A percentile compares a stretch with the other conserved stretches of the same genome.
These are phyloP conservation scores for Jacaranda mimosifolia DNA, from an alignment of 257 asterid species.

Conservation along the genomic window DNA sequence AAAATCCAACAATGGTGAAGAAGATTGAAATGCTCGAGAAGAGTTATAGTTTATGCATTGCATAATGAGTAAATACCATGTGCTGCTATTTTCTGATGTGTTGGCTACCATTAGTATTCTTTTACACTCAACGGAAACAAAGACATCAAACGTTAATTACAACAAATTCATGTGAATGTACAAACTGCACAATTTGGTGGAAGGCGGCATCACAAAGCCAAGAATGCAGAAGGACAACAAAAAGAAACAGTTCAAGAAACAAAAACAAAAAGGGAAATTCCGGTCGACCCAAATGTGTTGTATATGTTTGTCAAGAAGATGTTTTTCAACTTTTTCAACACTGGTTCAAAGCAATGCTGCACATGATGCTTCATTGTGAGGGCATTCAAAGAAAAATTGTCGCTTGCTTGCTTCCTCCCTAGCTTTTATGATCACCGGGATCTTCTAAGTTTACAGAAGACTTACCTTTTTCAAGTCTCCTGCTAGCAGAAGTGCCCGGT, in stretches of 20 bases:
- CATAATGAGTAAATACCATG: not conserved
- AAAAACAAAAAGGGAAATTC: constrained; percentile 24
- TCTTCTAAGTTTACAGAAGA: constrained; percentile 48
- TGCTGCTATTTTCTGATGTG: not conserved
- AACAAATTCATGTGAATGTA: constrained; percentile 56
- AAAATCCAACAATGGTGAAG: too few relatives aligned
- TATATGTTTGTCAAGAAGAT: constrained; percentile 25
- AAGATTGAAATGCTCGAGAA: too few relatives aligned
- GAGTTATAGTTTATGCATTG: too few relatives aligned
- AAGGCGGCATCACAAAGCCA: constrained; percentile 53
- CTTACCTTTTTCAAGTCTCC: constrained; percentile 57
- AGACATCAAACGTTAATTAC: constrained; percentile 45
- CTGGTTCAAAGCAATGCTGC: constrained; percentile 33
- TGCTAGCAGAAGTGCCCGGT: constrained; percentile 40
- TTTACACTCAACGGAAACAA: constrained; percentile 34
- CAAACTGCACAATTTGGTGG: constrained; percentile 61
- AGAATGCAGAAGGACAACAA: constrained; percentile 38
- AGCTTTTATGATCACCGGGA: constrained; percentile 40
- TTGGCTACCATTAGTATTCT: not conserved
- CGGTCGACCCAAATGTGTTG: constrained; percentile 36
- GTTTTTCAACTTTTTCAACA: constrained; percentile 21
- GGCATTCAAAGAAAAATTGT: constrained; percentile 30
- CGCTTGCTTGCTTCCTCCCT: constrained; percentile 37
- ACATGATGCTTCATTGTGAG: constrained; percentile 30
- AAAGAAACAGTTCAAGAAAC: not conserved